Base-by-base conservation (phyloP, 1,284 basidiomycete species). In the Ceratobasidium sp. region DNA sequence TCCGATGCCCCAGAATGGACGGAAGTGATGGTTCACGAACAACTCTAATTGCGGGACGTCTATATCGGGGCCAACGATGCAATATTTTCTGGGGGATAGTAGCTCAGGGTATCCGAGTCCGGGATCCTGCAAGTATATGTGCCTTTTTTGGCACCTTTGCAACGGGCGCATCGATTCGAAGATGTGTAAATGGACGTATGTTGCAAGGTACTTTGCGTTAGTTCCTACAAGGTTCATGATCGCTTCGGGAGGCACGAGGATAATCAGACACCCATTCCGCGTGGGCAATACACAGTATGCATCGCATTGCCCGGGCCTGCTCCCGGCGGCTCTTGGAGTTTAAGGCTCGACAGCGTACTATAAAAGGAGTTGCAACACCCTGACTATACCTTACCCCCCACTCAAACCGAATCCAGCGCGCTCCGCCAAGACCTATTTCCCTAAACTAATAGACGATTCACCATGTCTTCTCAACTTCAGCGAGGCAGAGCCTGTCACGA, bases 381-480 rank as follows among this genome's bases (percentile, higher is more conserved):
- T n/a, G n/a, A 27, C 50, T 27, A n/a, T 68, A 38, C 8, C 44
- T 66, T n/a, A 41, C 44, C 41, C 20, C 66, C 44, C 20, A 54
- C 38, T 50, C 27, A 20, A 6, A 64, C 33, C 30, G 35, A 64
- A 41, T n/a, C n/a, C 35, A 10, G 12, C 62, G 27, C 35, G 10
- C 41, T 46, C 35, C 41, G 41, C 16, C 18, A 20, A 30, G 7
- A 8, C 27, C 46, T 30, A 14, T 5, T 16, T 33, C 0, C 44
- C 10, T 12, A n/a, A 14, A 12, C 41, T 41, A 27, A 55, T 48
- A 54, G 27, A 35, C 3, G 0, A 3, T 54, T n/a, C 7, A 41
- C 30, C 20, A 75, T 75, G 73, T 35, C 73, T 30, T 54, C 73
- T 27, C 60, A 75, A 18, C 73, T 75, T 16, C 60, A 66, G 30